Evolutionary conservation across 176 grass and related monocot genomes (phyloP), one percentile per base, ranked within the genome.

Genomic region (Cocos nucifera): DNA sequence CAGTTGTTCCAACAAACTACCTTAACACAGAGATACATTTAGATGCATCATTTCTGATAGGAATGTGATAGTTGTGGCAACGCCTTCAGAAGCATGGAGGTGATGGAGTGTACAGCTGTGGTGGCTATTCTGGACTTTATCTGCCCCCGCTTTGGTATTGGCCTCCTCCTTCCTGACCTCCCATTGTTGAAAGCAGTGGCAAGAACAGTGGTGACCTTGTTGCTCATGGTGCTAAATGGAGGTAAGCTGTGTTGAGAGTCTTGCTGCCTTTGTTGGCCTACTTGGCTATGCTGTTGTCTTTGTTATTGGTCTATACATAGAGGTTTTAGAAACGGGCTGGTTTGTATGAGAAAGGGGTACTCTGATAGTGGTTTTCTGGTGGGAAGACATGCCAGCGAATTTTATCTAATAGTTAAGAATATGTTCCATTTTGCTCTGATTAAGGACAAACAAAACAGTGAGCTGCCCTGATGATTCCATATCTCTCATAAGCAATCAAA

Each of bases 81-180:
- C 6, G 79, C 59, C 66, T 50, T 61, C 44, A 65, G 30, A 78
- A 87, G 67, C 0, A 55, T 54, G 0, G 75, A 87, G 49, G 67
- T 23, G 5, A 83, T 59, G n/a, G 75, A 56, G 53, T 68, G 75
- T 53, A 53, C 27, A 53, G 70, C 63, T 27, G 78, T 69, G 62
- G 66, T 71, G 3, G 58, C 79, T 14, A 87, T 87, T 75, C 77
- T 79, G 50, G 39, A 39, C 72, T 87, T 87, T 8, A 83, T 68
- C 3, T 87, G 75, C 17, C 84, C 79, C 12, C 75, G 72, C 6
- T 63, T 55, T 21, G 79, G 84, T 27, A 61, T n/a, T 0, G 50
- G 63, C 4, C 59, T 62, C 15, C 48, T 21, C 62, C 62, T 28
- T 9, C 53, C 66, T 59, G 19, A 65, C 49, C 50, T 87, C 29